phyloP scores from a whole-genome alignment of 2,329 filamentous ascomycete species.

The Fusarium sp. region DNA sequence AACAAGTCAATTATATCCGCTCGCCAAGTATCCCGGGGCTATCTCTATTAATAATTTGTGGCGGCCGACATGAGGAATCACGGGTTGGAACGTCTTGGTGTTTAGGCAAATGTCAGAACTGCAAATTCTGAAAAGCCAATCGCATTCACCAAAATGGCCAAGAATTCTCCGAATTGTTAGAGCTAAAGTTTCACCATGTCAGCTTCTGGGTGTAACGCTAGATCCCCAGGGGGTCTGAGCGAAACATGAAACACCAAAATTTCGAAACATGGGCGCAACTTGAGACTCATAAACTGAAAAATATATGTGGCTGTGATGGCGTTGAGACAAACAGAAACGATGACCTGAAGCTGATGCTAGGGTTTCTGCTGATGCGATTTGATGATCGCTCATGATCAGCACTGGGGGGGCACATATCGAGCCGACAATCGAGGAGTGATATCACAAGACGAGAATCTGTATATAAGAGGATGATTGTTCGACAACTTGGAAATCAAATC shows the following conservation, averaged over 20 bases:
- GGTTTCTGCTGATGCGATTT: background rate
- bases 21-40: background rate
- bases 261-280: slow-evolving; percentile 9
- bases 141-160: slow-evolving; percentile 2
- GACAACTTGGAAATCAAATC: background rate
- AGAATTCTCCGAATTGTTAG: background rate
- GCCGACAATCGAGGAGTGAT: background rate
- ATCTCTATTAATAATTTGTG: background rate
- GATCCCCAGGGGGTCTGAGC: slow-evolving; percentile 18
- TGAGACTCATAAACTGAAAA: background rate
- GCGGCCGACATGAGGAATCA: background rate
- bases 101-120: background rate
- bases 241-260: slow-evolving; percentile 25
- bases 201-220: background rate
- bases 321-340: slow-evolving; percentile 9
- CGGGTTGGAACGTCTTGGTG: background rate
- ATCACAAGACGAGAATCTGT: background rate
- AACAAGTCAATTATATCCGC: background rate
- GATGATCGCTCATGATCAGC: background rate
- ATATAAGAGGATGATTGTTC: slow-evolving; percentile 1
- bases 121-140: slow-evolving; percentile 1
- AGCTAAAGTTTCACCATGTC: slow-evolving; percentile 3
- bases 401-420: background rate
- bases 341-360: slow-evolving; percentile 17
- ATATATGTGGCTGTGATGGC: background rate